A percentile compares a stretch with the other conserved stretches of the same genome.
These are phyloP conservation scores for Sisymbrium irio DNA, from an alignment of 345 rosid species.

Conservation along the genomic window DNA sequence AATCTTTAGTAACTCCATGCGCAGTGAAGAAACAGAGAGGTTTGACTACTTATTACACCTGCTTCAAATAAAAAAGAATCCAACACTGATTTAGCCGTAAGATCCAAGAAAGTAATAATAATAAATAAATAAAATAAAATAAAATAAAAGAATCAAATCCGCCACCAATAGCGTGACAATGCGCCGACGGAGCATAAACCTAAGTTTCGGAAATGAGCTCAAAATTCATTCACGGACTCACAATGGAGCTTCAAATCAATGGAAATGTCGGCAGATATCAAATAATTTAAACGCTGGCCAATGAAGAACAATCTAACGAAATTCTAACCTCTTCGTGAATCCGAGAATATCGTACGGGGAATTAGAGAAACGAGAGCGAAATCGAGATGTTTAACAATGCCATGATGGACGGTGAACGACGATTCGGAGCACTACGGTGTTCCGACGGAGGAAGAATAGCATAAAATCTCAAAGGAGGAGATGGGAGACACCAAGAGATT, in stretches of 20 bases:
- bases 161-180: neutral
- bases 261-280: neutral
- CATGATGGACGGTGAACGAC: conserved; percentile 7
- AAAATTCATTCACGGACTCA: conserved; percentile 3
- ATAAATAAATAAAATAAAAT: neutral
- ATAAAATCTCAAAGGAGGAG: neutral
- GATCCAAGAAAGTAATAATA: conserved; percentile 13
- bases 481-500: neutral
- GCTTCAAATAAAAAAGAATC: neutral
- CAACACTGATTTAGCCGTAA: conserved; percentile 21
- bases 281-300: too few species aligned
- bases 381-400: neutral
- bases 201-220: neutral
- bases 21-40: conserved; percentile 25
- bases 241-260: conserved; percentile 12
- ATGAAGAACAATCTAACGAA: neutral
- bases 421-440: neutral
- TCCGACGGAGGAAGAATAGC: neutral
- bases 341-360: neutral
- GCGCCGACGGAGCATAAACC: conserved; percentile 5
- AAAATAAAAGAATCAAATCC: neutral
- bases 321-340: conserved; percentile 27
- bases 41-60: conserved; percentile 34
- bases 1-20: conserved; percentile 39
- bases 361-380: neutral